Evolutionary conservation across 257 asterid genomes (phyloP), one percentile per base, ranked within the genome.

Genomic region (Eustoma russellianum): DNA sequence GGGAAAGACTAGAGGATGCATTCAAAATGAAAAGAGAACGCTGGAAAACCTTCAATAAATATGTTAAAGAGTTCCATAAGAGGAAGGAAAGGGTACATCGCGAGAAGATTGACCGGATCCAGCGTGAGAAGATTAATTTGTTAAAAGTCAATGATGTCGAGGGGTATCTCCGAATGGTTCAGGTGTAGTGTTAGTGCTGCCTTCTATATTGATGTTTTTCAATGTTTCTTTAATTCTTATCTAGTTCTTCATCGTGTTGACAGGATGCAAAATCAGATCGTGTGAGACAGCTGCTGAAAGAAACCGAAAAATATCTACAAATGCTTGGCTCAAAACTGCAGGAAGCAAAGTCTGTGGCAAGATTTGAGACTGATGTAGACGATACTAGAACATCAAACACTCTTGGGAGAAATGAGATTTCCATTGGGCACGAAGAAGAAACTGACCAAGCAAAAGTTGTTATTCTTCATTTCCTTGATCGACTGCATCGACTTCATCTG

Each of bases 211-310:
- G 53, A 60, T 52, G 52, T 13, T 48, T 61, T 44, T 9, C n/a
- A 51, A 48, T 58, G 5, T 47, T 47, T 55, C 46, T 55, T 52
- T 60, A 19, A 57, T 63, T 49, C 34, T 48, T 69, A 40, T 55
- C 28, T 52, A 19, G 62, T 55, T 48, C 47, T 63, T 54, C 65
- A 58, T 67, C 63, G 41, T 64, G 70, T 52, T 50, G 63, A 57
- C 70, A 92, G 99, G 99, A 92, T 75, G 95, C 99, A 55, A 92
- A 92, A 68, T 92, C 99, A 49, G 99, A 88, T 47, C 87, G 99
- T 50, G 99, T 92, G 61, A 81, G 79, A 49, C 79, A 92, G 69
- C 79, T 92, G 59, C 79, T 92, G 30, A 92, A 92, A 76, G 99
- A 92, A 85, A 92, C 99, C 0, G 99, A 92, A 73, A 92, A 81